phyloP scores from a whole-genome alignment of 805 yeast genomes.

The Cyberlindnera xishuangbannaensis region DNA sequence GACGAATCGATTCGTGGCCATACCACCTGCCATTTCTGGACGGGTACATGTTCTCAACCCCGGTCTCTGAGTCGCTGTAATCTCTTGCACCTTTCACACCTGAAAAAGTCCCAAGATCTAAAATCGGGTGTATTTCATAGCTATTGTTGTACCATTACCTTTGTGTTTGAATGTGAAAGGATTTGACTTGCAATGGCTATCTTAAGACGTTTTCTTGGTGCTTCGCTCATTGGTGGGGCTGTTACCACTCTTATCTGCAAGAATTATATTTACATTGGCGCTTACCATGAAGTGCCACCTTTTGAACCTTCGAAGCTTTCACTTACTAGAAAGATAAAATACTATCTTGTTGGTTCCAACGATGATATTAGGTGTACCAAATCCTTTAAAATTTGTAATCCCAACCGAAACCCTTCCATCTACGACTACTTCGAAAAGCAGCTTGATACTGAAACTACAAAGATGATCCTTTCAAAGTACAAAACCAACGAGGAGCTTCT shows the following conservation, averaged over 20 bases:
- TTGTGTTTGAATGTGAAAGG: too few relatives aligned
- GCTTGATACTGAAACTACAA: conserved; percentile 13
- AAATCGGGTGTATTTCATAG: too few relatives aligned
- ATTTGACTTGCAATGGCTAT: conserved; percentile 11
- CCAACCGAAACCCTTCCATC: conserved; percentile 11
- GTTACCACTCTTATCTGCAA: conserved; percentile 5
- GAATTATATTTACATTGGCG: conserved; percentile 16
- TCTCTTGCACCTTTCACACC: too few relatives aligned
- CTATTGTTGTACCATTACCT: too few relatives aligned
- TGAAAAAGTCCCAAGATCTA: too few relatives aligned
- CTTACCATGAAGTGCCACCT: conserved; percentile 15
- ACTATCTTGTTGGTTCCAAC: conserved; percentile 5
- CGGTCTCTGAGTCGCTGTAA: too few relatives aligned
- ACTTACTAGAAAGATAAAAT: conserved; percentile 1
- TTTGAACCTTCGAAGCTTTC: conserved; percentile 5
- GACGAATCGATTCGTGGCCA: too few relatives aligned
- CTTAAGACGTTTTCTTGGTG: conserved; percentile 3
- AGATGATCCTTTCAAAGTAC: conserved; percentile 14
- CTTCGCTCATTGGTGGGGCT: conserved; percentile 7
- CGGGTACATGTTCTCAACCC: too few relatives aligned
- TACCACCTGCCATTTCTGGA: too few relatives aligned
- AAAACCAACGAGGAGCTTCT: conserved; percentile 20
- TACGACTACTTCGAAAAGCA: conserved; percentile 20
- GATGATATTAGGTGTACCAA: conserved; percentile 11
- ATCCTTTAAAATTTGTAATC: conserved; percentile 11